phyloP scores from a whole-genome alignment of 768 basidiomycete genomes.

The Agrocybe praecox region DNA sequence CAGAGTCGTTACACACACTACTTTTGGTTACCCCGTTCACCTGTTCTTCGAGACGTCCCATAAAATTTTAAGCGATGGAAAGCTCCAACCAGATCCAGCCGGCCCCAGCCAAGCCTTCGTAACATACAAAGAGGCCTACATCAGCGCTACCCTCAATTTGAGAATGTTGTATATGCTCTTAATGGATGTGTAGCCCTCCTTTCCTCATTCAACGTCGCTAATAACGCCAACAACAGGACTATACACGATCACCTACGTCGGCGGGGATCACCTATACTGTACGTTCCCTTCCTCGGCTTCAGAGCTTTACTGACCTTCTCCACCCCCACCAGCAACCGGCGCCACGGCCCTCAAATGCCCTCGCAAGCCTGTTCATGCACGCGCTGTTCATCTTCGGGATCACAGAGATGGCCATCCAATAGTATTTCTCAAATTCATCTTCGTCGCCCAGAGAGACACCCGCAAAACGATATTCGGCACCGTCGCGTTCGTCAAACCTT shows the following conservation, averaged over 20 bases:
- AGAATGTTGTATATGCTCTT: not conserved
- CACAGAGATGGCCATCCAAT: not conserved
- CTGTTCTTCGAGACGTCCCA: no score
- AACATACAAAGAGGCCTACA: no score
- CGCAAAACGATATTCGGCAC: not conserved
- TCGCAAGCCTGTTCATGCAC: not conserved
- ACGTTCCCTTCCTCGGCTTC: not conserved
- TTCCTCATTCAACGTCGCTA: not conserved
- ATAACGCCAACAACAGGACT: not conserved
- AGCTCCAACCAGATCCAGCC: not conserved
- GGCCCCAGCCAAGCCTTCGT: no score
- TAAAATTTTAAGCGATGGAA: no score
- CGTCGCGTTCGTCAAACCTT: not conserved
- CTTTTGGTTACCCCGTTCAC: no score
- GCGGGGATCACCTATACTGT: not conserved
- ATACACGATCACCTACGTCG: not conserved
- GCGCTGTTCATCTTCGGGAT: not conserved
- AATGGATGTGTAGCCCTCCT: not conserved
- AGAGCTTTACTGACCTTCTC: not conserved
- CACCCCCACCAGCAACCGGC: not conserved
- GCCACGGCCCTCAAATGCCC: not conserved
- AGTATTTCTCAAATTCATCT: not conserved
- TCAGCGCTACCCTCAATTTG: not conserved
- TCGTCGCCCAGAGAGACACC: not conserved
- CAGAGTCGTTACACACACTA: no score